Evolutionary conservation across 1,284 basidiomycete genomes (phyloP), one percentile per base, ranked within the genome.

Genomic region (Paramarasmius palmivorus): DNA sequence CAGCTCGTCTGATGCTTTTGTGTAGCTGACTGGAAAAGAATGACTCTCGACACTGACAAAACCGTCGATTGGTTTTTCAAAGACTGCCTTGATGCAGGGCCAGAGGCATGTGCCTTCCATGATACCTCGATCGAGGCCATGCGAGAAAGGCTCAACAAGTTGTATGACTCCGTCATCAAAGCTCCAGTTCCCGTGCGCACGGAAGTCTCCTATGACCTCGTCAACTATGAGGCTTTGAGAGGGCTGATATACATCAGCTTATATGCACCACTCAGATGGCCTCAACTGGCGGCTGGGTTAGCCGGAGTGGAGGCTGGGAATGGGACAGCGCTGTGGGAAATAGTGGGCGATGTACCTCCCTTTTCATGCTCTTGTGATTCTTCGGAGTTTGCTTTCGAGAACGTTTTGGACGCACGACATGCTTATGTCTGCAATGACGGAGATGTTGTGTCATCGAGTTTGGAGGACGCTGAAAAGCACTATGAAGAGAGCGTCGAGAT

Each of bases 81-180:
- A 17, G 56, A 53, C 32, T 68, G 68, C 47, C 53, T 55, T 29
- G 48, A 50, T 8, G 66, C 60, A 2, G 67, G 65, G 7, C 64
- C 63, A 12, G 54, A 50, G 20, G 5, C 25, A 5, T 68, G 67
- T 41, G 29, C 65, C 25, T 69, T 69, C 59, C 65, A 65, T 42
- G 65, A 63, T 8, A 42, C 60, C 0, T 61, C 62, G 4, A 55
- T 66, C 4, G 55, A 50, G 9, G 55, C 55, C 4, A 68, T 68
- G n/a, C 52, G 57, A 2, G 53, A 59, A 17, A 68, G 65, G 34
- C 58, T 68, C 15, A 57, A 56, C 8, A 47, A 49, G 2, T 38
- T 67, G 3, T 65, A 64, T 39, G 55, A 59, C 2, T 37, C 46
- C 12, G 47, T 66, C 9, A 44, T 50, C 26, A 25, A 25, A 19